Base-by-base conservation (phyloP, 2,329 filamentous ascomycete genomes). In the Penicillium crustosum region DNA sequence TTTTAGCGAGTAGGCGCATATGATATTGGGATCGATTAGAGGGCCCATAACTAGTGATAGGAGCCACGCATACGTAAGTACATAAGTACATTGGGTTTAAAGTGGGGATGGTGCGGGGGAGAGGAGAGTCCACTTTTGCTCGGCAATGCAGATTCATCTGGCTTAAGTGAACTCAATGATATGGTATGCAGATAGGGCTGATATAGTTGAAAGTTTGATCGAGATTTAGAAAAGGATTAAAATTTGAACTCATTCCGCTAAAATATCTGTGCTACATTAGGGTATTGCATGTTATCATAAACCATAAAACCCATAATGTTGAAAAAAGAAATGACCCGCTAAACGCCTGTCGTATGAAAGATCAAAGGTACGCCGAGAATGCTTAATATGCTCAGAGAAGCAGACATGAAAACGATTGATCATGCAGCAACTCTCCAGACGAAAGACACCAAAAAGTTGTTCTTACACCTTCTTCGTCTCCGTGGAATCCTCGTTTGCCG, bases 21-120 rank as follows among this genome's bases (percentile, higher is more conserved):
- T 19, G 6, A 13, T 29, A 15, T 35, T 38, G 17, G 23, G 7
- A 39, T 29, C 12, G 2, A 2, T 36, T n/a, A 10, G 23, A 6
- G 3, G 19, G 52, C 35, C 42, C 23, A 58, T 52, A n/a, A n/a
- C n/a, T n/a, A n/a, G n/a, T n/a, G n/a, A 50, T 52, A 52, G 49
- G 49, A 49, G 43, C 35, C 8, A n/a, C n/a, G 1, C 23, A 27
- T 6, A 5, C n/a, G n/a, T n/a, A n/a, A n/a, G n/a, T n/a, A n/a
- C n/a, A n/a, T n/a, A n/a, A n/a, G n/a, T n/a, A n/a, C n/a, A 39
- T 49, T 41, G 35, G 38, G 19, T 25, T 41, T 48, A 53, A 29
- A 38, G 49, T 19, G 6, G 35, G 49, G 49, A 27, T n/a, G 23
- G 5, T 27, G 23, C 41, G 35, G 19, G 50, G 25, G 51, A 35